phyloP scores from a whole-genome alignment of 1,284 basidiomycete genomes.

The Pascua sp. region DNA sequence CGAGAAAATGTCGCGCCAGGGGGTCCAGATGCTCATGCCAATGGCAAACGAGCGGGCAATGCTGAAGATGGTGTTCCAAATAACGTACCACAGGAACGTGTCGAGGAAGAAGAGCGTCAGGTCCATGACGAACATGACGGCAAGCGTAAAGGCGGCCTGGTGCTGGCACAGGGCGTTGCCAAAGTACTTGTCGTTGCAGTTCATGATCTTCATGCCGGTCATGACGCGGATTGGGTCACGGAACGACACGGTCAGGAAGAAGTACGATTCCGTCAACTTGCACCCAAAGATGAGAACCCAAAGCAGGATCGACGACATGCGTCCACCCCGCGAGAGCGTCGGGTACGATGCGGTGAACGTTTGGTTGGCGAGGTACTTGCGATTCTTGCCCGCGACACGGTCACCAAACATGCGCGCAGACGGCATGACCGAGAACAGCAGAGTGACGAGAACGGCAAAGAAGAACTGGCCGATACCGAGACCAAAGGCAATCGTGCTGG shows the following conservation, averaged over 20 bases:
- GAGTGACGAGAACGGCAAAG: constrained; percentile 73
- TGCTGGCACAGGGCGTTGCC: constrained; percentile 75
- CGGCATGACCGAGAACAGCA: constrained; percentile 80
- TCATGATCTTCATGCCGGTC: constrained; percentile 88
- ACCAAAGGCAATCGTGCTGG: constrained; percentile 65
- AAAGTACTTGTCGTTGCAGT: constrained; percentile 77
- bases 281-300: constrained; percentile 90
- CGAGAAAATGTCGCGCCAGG: constrained; percentile 92
- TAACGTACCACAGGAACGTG: constrained; percentile 90
- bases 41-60: constrained; percentile 84
- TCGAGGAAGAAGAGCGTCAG: constrained; percentile 91
- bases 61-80: constrained; percentile 93
- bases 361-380: constrained; percentile 92
- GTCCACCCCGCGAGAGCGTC: constrained; percentile 57
- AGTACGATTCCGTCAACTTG: constrained; percentile 92
- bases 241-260: constrained; percentile 92
- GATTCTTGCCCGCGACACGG: constrained; percentile 82
- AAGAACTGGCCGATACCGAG: constrained; percentile 89
- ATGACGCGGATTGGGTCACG: constrained; percentile 82
- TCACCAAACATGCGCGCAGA: constrained; percentile 89
- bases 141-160: constrained; percentile 84
- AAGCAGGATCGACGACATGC: constrained; percentile 69
- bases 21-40: constrained; percentile 93
- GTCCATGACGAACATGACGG: constrained; percentile 97
- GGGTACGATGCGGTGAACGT: constrained; percentile 95